Percentiles rank a stretch among this genome's conserved stretches.
Evolutionary conservation across 768 basidiomycete species (phyloP).

Genomic region (Kwoniella dejecticola): DNA sequence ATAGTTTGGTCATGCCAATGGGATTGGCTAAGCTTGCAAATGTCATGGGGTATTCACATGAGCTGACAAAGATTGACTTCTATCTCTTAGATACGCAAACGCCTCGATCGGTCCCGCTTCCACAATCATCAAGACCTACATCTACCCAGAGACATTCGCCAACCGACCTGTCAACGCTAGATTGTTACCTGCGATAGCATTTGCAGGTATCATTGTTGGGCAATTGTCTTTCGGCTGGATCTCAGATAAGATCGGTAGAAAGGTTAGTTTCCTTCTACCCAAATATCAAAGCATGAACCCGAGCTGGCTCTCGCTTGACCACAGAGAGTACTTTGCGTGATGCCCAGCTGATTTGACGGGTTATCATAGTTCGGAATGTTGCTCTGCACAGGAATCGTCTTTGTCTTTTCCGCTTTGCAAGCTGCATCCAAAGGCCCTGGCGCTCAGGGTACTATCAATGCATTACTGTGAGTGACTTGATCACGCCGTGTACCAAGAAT

Average conservation of each 20-base stretch:
- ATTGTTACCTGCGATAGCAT: constrained; percentile 69
- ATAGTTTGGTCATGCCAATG: no score
- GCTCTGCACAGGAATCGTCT: constrained; percentile 78
- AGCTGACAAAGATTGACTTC: neutral
- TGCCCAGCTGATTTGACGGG: neutral
- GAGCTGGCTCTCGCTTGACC: no score
- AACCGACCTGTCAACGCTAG: constrained; percentile 64
- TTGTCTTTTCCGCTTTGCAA: constrained; percentile 77
- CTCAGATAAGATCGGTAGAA: constrained; percentile 80
- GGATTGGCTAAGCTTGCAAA: no score
- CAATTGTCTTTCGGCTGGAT: constrained; percentile 71
- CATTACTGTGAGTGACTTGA: constrained; percentile 60
- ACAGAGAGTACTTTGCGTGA: no score
- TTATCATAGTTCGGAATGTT: constrained; percentile 59
- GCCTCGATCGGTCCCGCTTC: constrained; percentile 41
- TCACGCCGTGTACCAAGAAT: neutral
- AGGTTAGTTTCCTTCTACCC: constrained; percentile 62
- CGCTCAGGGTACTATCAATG: constrained; percentile 69
- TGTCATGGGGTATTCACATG: no score
- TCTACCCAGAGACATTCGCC: constrained; percentile 65
- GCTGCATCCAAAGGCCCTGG: constrained; percentile 80
- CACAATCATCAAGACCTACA: constrained; percentile 62
- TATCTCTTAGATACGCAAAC: constrained; percentile 34
- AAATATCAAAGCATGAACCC: no score
- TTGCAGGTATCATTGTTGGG: constrained; percentile 84